Evolutionary conservation across 345 rosid genomes (phyloP), one percentile per base, ranked within the genome.

Genomic region (Garcia nutans): DNA sequence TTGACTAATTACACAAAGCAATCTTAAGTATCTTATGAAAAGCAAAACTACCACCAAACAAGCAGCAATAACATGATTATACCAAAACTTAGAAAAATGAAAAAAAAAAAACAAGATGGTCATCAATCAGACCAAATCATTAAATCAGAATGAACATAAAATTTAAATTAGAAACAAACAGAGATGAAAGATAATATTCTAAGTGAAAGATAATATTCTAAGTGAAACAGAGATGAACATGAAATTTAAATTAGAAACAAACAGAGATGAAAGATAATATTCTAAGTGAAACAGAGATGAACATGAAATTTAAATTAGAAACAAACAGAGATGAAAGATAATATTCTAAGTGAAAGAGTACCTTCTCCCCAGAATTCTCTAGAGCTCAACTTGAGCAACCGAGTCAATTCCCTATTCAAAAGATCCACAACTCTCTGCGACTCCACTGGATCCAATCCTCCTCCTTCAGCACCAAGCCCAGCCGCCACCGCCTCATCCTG

Each of bases 341-440:
- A 49, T 22, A 9, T 2, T 45, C 54, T 23, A 11, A 24, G 41
- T 28, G 24, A 47, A 10, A 17, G 23, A n/a, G 68, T 74, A 90
- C 97, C 99, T 82, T 93, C 85, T 85, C 79, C 87, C 99, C 99
- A 96, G 79, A 96, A 96, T 23, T 86, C 89, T 81, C 90, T 87
- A 73, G 99, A 90, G 78, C 74, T 87, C 28, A 89, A 78, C 87
- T 90, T 96, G 63, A 96, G 98, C 79, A 93, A 75, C 80, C 92
- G 86, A 28, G 95, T 82, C 62, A 96, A 84, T 83, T 93, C 97
- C 79, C 91, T 86, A 74, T 90, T 96, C 75, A 93, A 84, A 33
- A 96, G 91, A 90, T 96, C 98, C 74, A 93, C 98, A 22, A 93
- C 98, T 70, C 93, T 80, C 87, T 96, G 98, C 31, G 99, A 96